Percentiles rank a stretch among this genome's conserved stretches.
phyloP scores from a whole-genome alignment of 108 stramenopile species.

The Pseudonitzschia multistriata region DNA sequence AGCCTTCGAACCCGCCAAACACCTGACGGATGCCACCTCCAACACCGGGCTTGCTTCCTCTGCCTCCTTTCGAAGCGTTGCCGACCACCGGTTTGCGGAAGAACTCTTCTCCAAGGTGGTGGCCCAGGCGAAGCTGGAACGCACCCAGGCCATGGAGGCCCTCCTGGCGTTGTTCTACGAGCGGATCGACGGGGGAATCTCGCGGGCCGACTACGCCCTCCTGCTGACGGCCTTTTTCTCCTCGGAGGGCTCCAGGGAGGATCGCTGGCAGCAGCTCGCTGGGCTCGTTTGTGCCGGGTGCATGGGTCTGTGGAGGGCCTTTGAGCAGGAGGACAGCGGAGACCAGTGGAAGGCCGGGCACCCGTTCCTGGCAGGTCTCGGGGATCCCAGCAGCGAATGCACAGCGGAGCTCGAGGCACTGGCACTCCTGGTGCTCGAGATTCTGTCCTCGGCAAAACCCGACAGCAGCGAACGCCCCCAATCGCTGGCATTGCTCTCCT shows the following conservation, averaged over 20 bases:
- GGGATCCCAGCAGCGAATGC: neutral
- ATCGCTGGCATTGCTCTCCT: slow-evolving; percentile 51
- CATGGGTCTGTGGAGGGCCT: slow-evolving; percentile 61
- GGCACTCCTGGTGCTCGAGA: slow-evolving; percentile 1
- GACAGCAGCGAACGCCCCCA: slow-evolving; percentile 35
- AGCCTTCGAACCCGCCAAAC: slow-evolving; percentile 21
- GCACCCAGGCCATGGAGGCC: slow-evolving; percentile 55
- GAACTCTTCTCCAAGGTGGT: neutral
- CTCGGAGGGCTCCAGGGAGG: neutral
- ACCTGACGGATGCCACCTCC: neutral
- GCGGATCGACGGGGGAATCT: slow-evolving; percentile 50
- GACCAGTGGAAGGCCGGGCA: slow-evolving; percentile 39
- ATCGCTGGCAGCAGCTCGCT: slow-evolving; percentile 35
- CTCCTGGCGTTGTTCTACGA: slow-evolving; percentile 56
- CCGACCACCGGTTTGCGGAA: neutral
- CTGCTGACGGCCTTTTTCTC: slow-evolving; percentile 21
- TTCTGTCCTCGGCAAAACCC: slow-evolving; percentile 1
- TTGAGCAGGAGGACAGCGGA: slow-evolving; percentile 6
- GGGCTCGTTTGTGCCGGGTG: slow-evolving; percentile 55
- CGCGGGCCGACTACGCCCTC: slow-evolving; percentile 35
- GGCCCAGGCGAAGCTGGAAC: slow-evolving; percentile 29
- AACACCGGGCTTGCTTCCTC: neutral
- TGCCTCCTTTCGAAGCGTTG: neutral
- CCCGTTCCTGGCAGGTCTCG: slow-evolving; percentile 28
- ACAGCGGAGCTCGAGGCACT: slow-evolving; percentile 26